A percentile compares a stretch with the other conserved stretches of the same genome.
Evolutionary conservation across 257 asterid species (phyloP).

Genomic region (Ilex asprella): DNA sequence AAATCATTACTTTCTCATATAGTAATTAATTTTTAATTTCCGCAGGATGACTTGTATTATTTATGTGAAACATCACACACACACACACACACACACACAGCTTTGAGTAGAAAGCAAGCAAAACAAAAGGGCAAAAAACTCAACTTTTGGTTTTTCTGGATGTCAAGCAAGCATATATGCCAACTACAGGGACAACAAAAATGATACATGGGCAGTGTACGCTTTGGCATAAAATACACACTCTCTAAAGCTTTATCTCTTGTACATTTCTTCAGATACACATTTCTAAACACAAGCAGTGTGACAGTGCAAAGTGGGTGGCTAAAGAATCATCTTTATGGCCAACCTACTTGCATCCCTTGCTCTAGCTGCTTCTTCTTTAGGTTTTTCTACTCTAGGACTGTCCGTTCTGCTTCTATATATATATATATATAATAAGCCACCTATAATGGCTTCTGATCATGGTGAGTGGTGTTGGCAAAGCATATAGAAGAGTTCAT

Average conservation of each 20-base stretch:
- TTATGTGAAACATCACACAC: no score
- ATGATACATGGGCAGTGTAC: conserved; percentile 5
- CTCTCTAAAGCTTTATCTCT: conserved; percentile 15
- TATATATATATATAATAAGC: not conserved
- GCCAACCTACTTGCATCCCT: conserved; percentile 2
- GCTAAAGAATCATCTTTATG: conserved; percentile 36
- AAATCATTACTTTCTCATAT: no score
- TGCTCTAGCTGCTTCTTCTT: not conserved
- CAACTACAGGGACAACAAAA: not conserved
- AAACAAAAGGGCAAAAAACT: conserved; percentile 31
- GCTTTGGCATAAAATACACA: conserved; percentile 12
- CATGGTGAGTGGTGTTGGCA: not conserved
- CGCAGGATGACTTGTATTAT: no score
- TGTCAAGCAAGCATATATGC: conserved; percentile 85
- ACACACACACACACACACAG: conserved; percentile 1
- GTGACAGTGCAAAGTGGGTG: conserved; percentile 26
- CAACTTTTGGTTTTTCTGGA: conserved; percentile 25
- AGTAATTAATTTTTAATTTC: no score
- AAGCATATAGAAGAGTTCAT: not conserved
- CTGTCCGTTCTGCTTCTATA: not conserved
- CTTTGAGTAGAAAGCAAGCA: conserved; percentile 91
- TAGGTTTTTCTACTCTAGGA: not conserved
- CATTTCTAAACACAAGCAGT: conserved; percentile 24
- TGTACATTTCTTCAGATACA: conserved; percentile 49
- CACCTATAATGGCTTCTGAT: not conserved